phyloP scores from a whole-genome alignment of 768 basidiomycete genomes.

The Trametes punicea region DNA sequence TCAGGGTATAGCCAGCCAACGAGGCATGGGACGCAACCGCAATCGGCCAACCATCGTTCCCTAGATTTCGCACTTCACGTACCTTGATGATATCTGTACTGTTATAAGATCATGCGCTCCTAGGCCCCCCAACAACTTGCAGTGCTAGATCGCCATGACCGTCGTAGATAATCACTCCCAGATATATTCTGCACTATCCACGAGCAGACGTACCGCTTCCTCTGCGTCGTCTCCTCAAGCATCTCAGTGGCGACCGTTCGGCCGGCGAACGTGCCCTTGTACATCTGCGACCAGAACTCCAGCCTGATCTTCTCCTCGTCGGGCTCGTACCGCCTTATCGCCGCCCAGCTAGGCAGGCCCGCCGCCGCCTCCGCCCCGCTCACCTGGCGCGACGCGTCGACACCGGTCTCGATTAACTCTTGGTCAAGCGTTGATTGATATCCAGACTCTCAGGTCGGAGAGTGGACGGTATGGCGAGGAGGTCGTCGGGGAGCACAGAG shows the following conservation, averaged over 20 bases:
- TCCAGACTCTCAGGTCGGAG: too few relatives aligned
- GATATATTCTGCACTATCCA: too few relatives aligned
- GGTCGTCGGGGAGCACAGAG: background rate
- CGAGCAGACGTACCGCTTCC: constrained; percentile 57
- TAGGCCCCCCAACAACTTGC: too few relatives aligned
- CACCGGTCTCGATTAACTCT: constrained; percentile 69
- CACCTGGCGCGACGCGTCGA: constrained; percentile 66
- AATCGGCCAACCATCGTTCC: too few relatives aligned
- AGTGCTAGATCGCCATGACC: too few relatives aligned
- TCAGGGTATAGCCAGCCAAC: too few relatives aligned
- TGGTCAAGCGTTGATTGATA: too few relatives aligned
- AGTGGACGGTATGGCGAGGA: constrained; percentile 30
- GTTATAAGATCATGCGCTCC: too few relatives aligned
- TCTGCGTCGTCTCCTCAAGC: constrained; percentile 56
- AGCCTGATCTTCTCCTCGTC: constrained; percentile 66
- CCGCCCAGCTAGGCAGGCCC: constrained; percentile 65
- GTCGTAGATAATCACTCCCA: too few relatives aligned
- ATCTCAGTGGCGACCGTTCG: constrained; percentile 71
- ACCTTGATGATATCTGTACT: too few relatives aligned
- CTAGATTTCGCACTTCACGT: too few relatives aligned
- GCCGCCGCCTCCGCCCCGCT: constrained; percentile 34
- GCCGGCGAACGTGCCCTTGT: constrained; percentile 67
- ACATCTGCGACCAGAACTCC: constrained; percentile 77
- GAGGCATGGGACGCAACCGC: too few relatives aligned
- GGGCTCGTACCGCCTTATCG: constrained; percentile 80